Base-by-base conservation (phyloP, 495 filamentous ascomycete species). In the Podospora pseudocomata region DNA sequence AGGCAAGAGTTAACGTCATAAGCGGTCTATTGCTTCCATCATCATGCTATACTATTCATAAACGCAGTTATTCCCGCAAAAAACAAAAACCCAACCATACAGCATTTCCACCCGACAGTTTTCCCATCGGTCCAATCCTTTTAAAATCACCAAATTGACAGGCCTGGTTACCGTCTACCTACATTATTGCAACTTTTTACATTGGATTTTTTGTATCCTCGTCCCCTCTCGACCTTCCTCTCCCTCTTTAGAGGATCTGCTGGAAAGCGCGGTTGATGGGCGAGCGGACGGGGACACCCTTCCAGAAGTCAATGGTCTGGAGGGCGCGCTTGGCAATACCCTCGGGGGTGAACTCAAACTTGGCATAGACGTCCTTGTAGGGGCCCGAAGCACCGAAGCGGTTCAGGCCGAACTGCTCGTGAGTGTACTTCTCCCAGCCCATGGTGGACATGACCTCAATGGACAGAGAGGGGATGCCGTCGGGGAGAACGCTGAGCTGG, bases 371-470 rank as follows among this genome's bases (percentile, higher is more conserved):
- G 75, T 98, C 88, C 89, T 96, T 96, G 85, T 98, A 99, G 69
- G 95, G 88, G 72, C 94, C 95, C 64, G 90, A 94, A 72, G 93
- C 94, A 87, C 95, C 95, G 80, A 99, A 99, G 75, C 95, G 87
- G 89, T 99, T 98, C 54, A 99, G 88, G 76, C 95, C 95, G 77
- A 99, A 99, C 83, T 99, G 95, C 88, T 99, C 95, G 80, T 99
- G 93, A 66, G 93, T 90, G 83, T 97, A 99, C 79, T 92, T 89
- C 87, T 97, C 94, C 95, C 95, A 99, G 69, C 94, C 94, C 84
- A 85, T 81, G 72, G 95, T 98, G 76, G 87, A 89, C 91, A 94
- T 91, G 75, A 90, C 93, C 85, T 99, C 95, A 71, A 99, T 90
- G 61, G 91, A 95, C 81, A 99, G 79, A 61, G 92, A 88, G 68